Conservation (phyloP, 1,284 basidiomycete genomes). For the Phaffia rhodozyma region DNA sequence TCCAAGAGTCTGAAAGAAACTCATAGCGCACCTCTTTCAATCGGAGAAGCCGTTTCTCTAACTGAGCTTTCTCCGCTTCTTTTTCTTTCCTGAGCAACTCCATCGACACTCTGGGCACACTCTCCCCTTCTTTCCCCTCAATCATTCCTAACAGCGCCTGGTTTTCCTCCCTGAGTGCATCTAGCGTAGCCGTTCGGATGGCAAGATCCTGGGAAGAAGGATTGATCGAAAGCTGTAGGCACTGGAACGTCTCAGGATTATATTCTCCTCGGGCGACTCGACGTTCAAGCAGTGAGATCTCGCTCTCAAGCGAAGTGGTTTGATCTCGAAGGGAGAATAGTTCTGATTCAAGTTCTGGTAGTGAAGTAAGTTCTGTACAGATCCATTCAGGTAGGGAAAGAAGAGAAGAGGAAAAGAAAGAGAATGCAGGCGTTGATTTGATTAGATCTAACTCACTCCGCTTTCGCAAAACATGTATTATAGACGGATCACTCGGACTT, state of each 20-base stretch:
- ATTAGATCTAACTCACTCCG: background rate
- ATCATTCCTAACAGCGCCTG: constrained; percentile 36
- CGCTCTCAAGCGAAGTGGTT: constrained; percentile 36
- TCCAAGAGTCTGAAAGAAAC: too few species aligned
- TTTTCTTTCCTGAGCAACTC: constrained; percentile 34
- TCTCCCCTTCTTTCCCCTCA: constrained; percentile 20
- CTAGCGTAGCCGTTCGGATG: constrained; percentile 38
- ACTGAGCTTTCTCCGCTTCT: constrained; percentile 35
- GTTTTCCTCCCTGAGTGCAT: constrained; percentile 41
- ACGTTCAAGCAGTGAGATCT: constrained; percentile 38
- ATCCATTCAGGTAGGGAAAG: background rate
- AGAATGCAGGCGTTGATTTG: background rate
- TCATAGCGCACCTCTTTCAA: constrained; percentile 37
- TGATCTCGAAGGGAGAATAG: constrained; percentile 29
- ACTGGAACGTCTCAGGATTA: constrained; percentile 37
- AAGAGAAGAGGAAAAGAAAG: background rate
- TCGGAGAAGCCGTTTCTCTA: constrained; percentile 40
- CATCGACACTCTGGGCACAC: background rate
- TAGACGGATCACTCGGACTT: background rate
- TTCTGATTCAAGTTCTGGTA: background rate
- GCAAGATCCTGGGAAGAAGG: constrained; percentile 40
- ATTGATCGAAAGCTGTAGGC: constrained; percentile 39
- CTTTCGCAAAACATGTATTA: too few species aligned
- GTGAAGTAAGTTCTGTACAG: constrained; percentile 23
- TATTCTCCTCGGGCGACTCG: constrained; percentile 42